Base-by-base conservation (phyloP, 768 basidiomycete species). In the Kwoniella newhampshirensis region DNA sequence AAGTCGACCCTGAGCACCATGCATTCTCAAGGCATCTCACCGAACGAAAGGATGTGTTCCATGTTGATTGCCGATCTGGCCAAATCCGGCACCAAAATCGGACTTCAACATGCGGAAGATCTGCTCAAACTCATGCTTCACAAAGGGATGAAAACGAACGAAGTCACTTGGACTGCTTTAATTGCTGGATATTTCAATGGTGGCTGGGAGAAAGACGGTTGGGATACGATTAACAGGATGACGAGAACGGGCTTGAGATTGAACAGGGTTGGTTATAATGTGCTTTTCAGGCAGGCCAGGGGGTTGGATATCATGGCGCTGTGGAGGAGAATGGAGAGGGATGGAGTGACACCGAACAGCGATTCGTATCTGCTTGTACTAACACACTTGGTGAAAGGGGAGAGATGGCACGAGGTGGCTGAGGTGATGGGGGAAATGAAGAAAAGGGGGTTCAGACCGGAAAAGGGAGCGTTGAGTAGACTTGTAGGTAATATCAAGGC, bases 341-440 rank as follows among this genome's bases (percentile, higher is more conserved):
- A 85, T 12, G 80, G 78, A 37, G 68, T 85, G 56, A 75, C 77
- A 51, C 78, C 84, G 55, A 80, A 78, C 39, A 77, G 82, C 54
- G 84, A 86, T 68, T 89, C 89, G 49, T 93, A 87, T 85, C 87
- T 85, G 78, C 78, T 92, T 65, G 71, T 91, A 43, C 77, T 94
- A 59, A 78, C 79, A 15, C 88, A 88, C 28, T 71, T 93, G 63
- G 71, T 82, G 56, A 74, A 75, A 32, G 81, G 82, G 67, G 77
- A 79, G 51, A 82, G 85, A 60, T 87, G 85, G 85, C 76, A 66
- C 20, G 66, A 85, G 45, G 90, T 85, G 30, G 78, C 81, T 26
- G 81, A 80, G 64, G 75, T 90, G 48, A 81, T 86, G 28, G 72
- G 77, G 52, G 86, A 86, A 51, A 86, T 93, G 82, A 69, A 76